These are phyloP conservation scores for Phlyctochytrium planicorne DNA, from an alignment of 192 early-diverging fungal genomes.

Conservation along the genomic window DNA sequence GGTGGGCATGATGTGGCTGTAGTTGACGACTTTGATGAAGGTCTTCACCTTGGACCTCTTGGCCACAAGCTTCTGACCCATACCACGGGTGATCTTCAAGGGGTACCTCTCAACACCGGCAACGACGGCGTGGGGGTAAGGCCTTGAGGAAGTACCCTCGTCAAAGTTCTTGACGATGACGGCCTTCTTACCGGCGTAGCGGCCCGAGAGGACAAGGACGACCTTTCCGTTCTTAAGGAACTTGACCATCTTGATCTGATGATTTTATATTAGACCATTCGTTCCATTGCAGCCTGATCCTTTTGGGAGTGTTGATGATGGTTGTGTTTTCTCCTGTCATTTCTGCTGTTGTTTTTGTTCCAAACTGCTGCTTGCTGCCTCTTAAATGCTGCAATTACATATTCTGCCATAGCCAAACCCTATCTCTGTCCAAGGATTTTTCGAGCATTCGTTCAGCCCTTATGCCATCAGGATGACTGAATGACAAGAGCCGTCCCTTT, in stretches of 20 bases:
- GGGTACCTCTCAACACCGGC: conserved; percentile 98
- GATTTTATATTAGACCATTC: too few relatives aligned
- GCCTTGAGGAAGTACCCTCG: conserved; percentile 95
- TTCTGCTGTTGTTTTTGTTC: too few relatives aligned
- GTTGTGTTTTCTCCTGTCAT: background rate
- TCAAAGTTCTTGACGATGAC: conserved; percentile 97
- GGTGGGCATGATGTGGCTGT: conserved; percentile 99
- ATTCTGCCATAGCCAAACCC: too few relatives aligned
- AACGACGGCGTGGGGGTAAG: conserved; percentile 97
- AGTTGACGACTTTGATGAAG: conserved; percentile 99
- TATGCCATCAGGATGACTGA: too few relatives aligned
- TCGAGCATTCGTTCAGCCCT: too few relatives aligned
- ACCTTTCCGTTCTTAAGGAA: conserved; percentile 58
- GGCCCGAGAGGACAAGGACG: conserved; percentile 95
- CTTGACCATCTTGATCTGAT: conserved; percentile 34
- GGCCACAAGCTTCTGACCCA: conserved; percentile 93
- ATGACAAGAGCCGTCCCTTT: too few relatives aligned
- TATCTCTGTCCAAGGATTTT: too few relatives aligned
- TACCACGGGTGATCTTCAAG: conserved; percentile 92
- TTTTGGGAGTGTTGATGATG: background rate
- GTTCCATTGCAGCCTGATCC: conserved; percentile 23
- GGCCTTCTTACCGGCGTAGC: conserved; percentile 99
- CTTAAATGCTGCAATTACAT: too few relatives aligned
- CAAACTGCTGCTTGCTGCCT: too few relatives aligned
- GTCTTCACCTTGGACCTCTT: conserved; percentile 98